Conservation (phyloP, 2,329 filamentous ascomycete genomes). For the Colletotrichum sansevieriae region DNA sequence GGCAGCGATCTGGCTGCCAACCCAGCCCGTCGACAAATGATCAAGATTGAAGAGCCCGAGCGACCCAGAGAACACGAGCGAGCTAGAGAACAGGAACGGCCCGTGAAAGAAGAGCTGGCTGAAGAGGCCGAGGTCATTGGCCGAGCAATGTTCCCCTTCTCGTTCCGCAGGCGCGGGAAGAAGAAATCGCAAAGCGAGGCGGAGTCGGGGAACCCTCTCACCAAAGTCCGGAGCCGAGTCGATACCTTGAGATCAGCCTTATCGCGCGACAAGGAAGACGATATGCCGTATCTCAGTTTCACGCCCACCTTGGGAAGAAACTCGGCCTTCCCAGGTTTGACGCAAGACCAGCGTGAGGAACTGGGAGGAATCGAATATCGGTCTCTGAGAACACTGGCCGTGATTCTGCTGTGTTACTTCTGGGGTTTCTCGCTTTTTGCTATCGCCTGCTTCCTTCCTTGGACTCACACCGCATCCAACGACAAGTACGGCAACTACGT, state of each 20-base stretch:
- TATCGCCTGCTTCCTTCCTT: constrained; percentile 80
- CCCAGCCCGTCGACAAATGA: constrained; percentile 64
- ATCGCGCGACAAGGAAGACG: constrained; percentile 65
- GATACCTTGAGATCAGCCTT: constrained; percentile 69
- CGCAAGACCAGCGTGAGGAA: constrained; percentile 92
- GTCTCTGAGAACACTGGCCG: constrained; percentile 85
- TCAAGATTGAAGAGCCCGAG: constrained; percentile 76
- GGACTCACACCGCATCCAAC: constrained; percentile 74
- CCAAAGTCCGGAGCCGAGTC: constrained; percentile 61
- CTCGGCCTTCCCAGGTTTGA: constrained; percentile 89
- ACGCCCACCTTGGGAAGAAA: constrained; percentile 93
- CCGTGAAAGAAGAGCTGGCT: constrained; percentile 51
- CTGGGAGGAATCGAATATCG: constrained; percentile 97
- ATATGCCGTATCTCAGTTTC: constrained; percentile 93
- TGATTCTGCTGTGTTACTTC: constrained; percentile 85
- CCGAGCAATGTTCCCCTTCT: constrained; percentile 56
- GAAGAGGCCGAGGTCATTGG: constrained; percentile 59
- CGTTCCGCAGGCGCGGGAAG: constrained; percentile 57
- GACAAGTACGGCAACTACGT: constrained; percentile 75
- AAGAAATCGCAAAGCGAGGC: constrained; percentile 54
- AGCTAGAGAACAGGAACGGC: constrained; percentile 44
- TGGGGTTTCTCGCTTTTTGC: constrained; percentile 85
- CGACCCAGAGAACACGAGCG: constrained; percentile 49
- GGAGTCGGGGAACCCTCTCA: constrained; percentile 42
- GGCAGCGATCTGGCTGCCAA: constrained; percentile 18